Evolutionary conservation across 257 asterid genomes (phyloP).

Genomic region (Fraxinus quadrangulata): DNA sequence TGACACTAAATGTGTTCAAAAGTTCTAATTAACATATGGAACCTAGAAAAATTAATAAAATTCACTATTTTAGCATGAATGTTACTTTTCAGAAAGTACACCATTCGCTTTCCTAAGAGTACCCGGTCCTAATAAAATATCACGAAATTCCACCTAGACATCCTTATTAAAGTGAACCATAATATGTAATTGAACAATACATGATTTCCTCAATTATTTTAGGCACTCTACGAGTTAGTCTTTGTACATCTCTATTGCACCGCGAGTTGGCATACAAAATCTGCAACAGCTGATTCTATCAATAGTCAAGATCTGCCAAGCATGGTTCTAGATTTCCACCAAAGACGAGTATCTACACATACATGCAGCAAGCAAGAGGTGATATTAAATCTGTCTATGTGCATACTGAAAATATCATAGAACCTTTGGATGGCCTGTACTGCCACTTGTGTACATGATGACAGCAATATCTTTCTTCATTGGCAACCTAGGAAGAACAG

Average conservation of each 20-base stretch:
- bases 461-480: constrained; percentile 82
- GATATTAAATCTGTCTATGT: constrained; percentile 8
- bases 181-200: constrained; percentile 16
- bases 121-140: constrained; percentile 7
- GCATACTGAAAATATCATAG: constrained; percentile 15
- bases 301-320: constrained; percentile 11
- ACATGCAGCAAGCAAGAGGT: constrained; percentile 18
- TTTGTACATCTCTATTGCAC: background rate
- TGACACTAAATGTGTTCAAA: background rate
- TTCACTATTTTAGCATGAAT: background rate
- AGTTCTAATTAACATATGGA: background rate
- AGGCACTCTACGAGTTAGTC: constrained; percentile 9
- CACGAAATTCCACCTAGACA: constrained; percentile 4
- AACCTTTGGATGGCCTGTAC: constrained; percentile 95
- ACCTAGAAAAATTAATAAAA: background rate
- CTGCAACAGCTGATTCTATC: constrained; percentile 10
- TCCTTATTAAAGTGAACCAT: constrained; percentile 7
- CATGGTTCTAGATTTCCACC: constrained; percentile 13
- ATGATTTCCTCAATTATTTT: constrained; percentile 1
- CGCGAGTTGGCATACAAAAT: constrained; percentile 12
- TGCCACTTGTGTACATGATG: constrained; percentile 94
- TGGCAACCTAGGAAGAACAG: constrained; percentile 60
- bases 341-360: constrained; percentile 8
- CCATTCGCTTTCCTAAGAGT: constrained; percentile 10
- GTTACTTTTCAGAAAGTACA: background rate